A percentile compares a stretch with the other conserved stretches of the same genome.
phyloP scores from a whole-genome alignment of 352 stramenopile species.

The Globisporangium perplexum region DNA sequence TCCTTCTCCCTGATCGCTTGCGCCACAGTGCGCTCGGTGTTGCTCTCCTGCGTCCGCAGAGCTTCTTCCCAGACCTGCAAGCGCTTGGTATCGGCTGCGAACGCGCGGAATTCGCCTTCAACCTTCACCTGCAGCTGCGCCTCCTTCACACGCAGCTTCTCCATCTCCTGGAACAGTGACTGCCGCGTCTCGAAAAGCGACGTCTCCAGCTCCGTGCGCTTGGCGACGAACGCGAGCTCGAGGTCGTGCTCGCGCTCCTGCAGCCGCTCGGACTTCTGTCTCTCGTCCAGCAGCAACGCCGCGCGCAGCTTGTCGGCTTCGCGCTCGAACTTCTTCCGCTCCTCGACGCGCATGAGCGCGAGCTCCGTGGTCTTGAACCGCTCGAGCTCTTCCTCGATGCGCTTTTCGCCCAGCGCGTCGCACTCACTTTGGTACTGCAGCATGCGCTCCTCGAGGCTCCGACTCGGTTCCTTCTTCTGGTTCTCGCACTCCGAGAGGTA shows the following conservation, averaged over 20 bases:
- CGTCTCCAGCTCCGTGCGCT: slow-evolving; percentile 47
- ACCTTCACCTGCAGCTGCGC: slow-evolving; percentile 42
- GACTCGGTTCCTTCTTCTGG: slow-evolving; percentile 26
- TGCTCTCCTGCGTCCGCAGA: slow-evolving; percentile 36
- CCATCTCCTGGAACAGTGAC: slow-evolving; percentile 58
- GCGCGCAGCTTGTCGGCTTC: slow-evolving; percentile 39
- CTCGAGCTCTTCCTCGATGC: slow-evolving; percentile 47
- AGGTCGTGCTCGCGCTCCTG: slow-evolving; percentile 55
- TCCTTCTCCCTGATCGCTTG: slow-evolving; percentile 46
- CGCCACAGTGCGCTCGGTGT: slow-evolving; percentile 32
- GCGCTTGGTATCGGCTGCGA: slow-evolving; percentile 38
- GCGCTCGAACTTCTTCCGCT: slow-evolving; percentile 42
- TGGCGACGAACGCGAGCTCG: slow-evolving; percentile 46
- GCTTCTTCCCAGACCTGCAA: slow-evolving; percentile 43
- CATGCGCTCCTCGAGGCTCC: slow-evolving; percentile 56
- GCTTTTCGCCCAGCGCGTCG: slow-evolving; percentile 48
- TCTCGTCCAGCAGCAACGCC: slow-evolving; percentile 45
- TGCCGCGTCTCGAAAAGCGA: slow-evolving; percentile 64
- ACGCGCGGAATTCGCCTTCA: slow-evolving; percentile 37
- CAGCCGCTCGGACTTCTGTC: slow-evolving; percentile 32
- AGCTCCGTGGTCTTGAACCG: slow-evolving; percentile 50
- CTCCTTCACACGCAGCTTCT: slow-evolving; percentile 47
- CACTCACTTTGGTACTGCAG: slow-evolving; percentile 65
- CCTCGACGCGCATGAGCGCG: slow-evolving; percentile 48
- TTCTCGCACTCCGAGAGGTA: slow-evolving; percentile 41